Percentiles rank a stretch among this genome's conserved stretches.
phyloP scores from a whole-genome alignment of 176 grass and related monocot species.

The Zea mays region Zm-B73-REFERENCE-NAM-5.0 NC_050102.1:3091001-3091500 shows the following conservation, averaged over 20 bases:
- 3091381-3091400: too few relatives aligned
- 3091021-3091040: neutral
- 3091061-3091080: too few relatives aligned
- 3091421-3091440: neutral
- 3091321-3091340: neutral
- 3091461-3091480: too few relatives aligned
- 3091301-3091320: neutral
- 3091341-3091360: neutral
- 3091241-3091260: neutral
- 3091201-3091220: neutral
- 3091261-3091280: neutral
- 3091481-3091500: too few relatives aligned
- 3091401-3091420: neutral
- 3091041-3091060: neutral
- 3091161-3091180: neutral
- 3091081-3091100: too few relatives aligned
- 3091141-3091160: neutral
- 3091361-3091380: neutral
- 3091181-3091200: neutral
- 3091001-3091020: constrained; percentile 27
- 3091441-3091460: too few relatives aligned
- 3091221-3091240: neutral
- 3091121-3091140: constrained; percentile 15
- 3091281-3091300: neutral
- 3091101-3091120: neutral